Percentiles rank a stretch among this genome's conserved stretches.
Conservation (phyloP, 2,329 filamentous ascomycete species). For the Penicillium paneum region DNA sequence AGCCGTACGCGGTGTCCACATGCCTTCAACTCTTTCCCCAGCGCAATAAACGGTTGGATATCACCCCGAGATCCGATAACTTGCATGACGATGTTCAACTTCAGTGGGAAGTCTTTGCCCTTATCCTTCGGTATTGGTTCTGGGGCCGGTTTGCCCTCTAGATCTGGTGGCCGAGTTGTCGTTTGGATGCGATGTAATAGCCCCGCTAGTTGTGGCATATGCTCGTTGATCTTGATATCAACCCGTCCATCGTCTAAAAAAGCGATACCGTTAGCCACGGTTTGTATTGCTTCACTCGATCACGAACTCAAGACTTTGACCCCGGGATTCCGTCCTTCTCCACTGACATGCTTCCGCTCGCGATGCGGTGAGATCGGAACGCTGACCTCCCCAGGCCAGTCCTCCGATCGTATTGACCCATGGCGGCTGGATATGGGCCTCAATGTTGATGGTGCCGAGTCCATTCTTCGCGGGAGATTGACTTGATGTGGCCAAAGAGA, state of each 20-base stretch:
- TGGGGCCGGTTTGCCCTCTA: background rate
- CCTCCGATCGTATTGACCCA: slow-evolving; percentile 5
- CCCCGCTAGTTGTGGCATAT: slow-evolving; percentile 19
- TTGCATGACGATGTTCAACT: slow-evolving; percentile 65
- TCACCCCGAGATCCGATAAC: slow-evolving; percentile 73
- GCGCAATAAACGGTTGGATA: slow-evolving; percentile 70
- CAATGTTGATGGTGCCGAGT: background rate
- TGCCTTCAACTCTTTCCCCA: slow-evolving; percentile 63
- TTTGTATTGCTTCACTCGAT: background rate
- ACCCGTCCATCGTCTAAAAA: slow-evolving; percentile 21
- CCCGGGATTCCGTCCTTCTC: slow-evolving; percentile 19
- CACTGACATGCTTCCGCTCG: slow-evolving; percentile 16
- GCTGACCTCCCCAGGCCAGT: slow-evolving; percentile 11
- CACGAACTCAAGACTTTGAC: slow-evolving; percentile 15
- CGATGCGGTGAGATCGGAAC: background rate
- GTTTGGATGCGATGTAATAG: slow-evolving; percentile 16
- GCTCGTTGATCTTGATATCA: slow-evolving; percentile 23
- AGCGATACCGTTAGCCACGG: background rate
- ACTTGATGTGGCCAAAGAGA: background rate
- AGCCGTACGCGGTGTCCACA: slow-evolving; percentile 72
- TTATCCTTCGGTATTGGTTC: slow-evolving; percentile 1
- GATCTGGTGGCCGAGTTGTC: slow-evolving; percentile 6
- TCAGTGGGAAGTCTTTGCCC: slow-evolving; percentile 16
- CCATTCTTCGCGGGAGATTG: slow-evolving; percentile 10
- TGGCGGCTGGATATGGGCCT: background rate